phyloP scores from a whole-genome alignment of 768 basidiomycete genomes.

The Suillus occidentalis region DNA sequence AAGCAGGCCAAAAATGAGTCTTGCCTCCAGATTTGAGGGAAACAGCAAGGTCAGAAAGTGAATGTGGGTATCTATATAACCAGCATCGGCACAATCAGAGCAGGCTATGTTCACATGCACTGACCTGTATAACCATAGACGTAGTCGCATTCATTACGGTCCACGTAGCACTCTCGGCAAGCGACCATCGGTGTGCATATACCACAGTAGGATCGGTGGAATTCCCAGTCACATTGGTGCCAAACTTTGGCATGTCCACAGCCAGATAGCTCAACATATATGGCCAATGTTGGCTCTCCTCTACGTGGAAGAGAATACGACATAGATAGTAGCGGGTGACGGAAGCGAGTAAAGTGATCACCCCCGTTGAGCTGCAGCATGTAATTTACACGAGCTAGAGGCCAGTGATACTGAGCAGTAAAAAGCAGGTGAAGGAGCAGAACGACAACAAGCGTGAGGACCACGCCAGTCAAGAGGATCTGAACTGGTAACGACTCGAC shows the following conservation, averaged over 20 bases:
- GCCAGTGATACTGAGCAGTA: constrained; percentile 95
- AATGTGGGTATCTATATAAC: constrained; percentile 80
- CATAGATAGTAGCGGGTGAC: constrained; percentile 74
- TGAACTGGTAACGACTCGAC: constrained; percentile 90
- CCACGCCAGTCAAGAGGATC: constrained; percentile 80
- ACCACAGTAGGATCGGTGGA: constrained; percentile 23
- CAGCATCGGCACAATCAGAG: neutral
- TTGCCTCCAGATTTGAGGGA: constrained; percentile 85
- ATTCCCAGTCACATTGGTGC: constrained; percentile 18
- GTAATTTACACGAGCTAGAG: constrained; percentile 91
- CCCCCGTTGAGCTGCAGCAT: constrained; percentile 84
- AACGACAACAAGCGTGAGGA: constrained; percentile 79
- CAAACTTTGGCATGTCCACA: constrained; percentile 54
- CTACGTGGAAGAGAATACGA: constrained; percentile 61
- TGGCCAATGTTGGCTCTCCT: constrained; percentile 79
- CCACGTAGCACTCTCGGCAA: constrained; percentile 73
- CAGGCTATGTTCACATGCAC: constrained; percentile 19
- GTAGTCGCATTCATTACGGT: constrained; percentile 85
- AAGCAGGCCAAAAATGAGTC: constrained; percentile 82
- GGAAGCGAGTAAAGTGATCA: constrained; percentile 75
- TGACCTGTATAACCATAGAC: constrained; percentile 81
- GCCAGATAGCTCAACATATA: constrained; percentile 95
- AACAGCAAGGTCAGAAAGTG: constrained; percentile 96
- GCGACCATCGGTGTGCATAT: constrained; percentile 52
- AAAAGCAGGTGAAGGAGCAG: constrained; percentile 92